Percentiles rank a stretch among this genome's conserved stretches.
These are phyloP conservation scores for Acrodontium crateriforme DNA, from an alignment of 2,329 filamentous ascomycete species.

Conservation along the genomic window DNA sequence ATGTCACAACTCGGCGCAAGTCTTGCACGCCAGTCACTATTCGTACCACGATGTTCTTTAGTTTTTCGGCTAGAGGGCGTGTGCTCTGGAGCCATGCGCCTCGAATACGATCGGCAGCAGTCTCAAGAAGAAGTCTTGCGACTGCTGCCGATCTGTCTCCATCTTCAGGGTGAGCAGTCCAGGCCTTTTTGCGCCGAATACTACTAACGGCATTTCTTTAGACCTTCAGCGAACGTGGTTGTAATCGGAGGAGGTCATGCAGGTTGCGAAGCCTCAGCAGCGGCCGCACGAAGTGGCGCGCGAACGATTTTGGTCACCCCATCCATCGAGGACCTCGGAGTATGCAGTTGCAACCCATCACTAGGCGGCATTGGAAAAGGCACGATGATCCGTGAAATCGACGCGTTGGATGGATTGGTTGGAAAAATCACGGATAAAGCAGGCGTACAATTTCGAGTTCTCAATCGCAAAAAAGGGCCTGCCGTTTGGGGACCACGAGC, in stretches of 20 bases:
- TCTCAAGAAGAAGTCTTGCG: slow-evolving; percentile 28
- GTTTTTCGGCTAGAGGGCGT: slow-evolving; percentile 18
- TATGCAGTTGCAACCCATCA: slow-evolving; percentile 92
- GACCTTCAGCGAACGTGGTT: slow-evolving; percentile 55
- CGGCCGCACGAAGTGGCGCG: slow-evolving; percentile 76
- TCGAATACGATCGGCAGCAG: slow-evolving; percentile 29
- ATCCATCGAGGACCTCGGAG: slow-evolving; percentile 73
- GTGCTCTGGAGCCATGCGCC: slow-evolving; percentile 36
- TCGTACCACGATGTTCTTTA: slow-evolving; percentile 13
- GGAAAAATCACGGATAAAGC: slow-evolving; percentile 85
- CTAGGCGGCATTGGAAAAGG: slow-evolving; percentile 98
- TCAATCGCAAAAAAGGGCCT: slow-evolving; percentile 82
- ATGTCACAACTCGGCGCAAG: too few relatives aligned
- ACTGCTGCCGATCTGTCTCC: slow-evolving; percentile 26
- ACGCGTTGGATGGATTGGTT: slow-evolving; percentile 82
- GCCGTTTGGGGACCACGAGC: slow-evolving; percentile 95
- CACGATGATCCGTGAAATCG: slow-evolving; percentile 87
- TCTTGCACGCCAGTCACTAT: slow-evolving; percentile 1
- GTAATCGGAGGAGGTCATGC: slow-evolving; percentile 95
- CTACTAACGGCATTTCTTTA: slow-evolving; percentile 25
- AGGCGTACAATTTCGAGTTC: slow-evolving; percentile 79
- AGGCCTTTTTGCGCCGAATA: too few relatives aligned
- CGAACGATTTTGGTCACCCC: slow-evolving; percentile 84
- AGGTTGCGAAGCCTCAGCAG: slow-evolving; percentile 83
- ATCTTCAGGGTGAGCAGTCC: slow-evolving; percentile 11